Evolutionary conservation across 345 rosid genomes (phyloP).

Genomic region (Corchorus olitorius): DNA sequence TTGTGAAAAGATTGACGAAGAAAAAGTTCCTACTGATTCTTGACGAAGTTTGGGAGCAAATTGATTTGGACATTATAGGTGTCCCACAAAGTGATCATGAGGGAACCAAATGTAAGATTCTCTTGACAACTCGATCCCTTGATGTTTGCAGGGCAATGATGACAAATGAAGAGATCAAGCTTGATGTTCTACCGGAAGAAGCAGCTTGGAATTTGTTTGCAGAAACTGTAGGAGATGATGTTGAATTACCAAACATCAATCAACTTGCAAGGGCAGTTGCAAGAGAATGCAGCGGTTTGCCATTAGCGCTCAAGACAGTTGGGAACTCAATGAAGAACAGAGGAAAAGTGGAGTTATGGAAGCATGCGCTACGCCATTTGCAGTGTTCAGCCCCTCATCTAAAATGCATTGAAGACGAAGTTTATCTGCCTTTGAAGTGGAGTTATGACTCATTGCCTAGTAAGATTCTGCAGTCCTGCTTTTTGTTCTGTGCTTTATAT

Average conservation of each 20-base stretch:
- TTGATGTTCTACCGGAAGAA: background rate
- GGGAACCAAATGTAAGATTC: conserved; percentile 27
- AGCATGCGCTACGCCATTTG: conserved; percentile 29
- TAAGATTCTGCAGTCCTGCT: conserved; percentile 31
- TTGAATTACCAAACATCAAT: conserved; percentile 4
- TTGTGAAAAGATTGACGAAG: conserved; percentile 15
- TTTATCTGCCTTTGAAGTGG: conserved; percentile 30
- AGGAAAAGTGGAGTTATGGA: conserved; percentile 31
- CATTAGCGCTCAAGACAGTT: conserved; percentile 17
- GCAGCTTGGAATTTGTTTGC: conserved; percentile 38
- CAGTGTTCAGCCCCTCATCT: conserved; percentile 23
- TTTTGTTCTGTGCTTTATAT: conserved; percentile 36
- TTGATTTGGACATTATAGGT: conserved; percentile 28
- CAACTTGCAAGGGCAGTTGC: conserved; percentile 21
- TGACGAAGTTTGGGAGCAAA: conserved; percentile 36
- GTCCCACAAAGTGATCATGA: conserved; percentile 19
- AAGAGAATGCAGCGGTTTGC: conserved; percentile 33
- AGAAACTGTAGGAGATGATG: conserved; percentile 9
- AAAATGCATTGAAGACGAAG: conserved; percentile 27
- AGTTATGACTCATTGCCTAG: conserved; percentile 34
- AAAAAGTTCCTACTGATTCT: conserved; percentile 34
- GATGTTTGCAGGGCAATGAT: conserved; percentile 28
- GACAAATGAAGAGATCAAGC: background rate
- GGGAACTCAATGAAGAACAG: conserved; percentile 10
- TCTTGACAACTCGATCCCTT: conserved; percentile 27